phyloP scores from a whole-genome alignment of 2,329 filamentous ascomycete genomes.

The Ophiosphaerella herpotricha region DNA sequence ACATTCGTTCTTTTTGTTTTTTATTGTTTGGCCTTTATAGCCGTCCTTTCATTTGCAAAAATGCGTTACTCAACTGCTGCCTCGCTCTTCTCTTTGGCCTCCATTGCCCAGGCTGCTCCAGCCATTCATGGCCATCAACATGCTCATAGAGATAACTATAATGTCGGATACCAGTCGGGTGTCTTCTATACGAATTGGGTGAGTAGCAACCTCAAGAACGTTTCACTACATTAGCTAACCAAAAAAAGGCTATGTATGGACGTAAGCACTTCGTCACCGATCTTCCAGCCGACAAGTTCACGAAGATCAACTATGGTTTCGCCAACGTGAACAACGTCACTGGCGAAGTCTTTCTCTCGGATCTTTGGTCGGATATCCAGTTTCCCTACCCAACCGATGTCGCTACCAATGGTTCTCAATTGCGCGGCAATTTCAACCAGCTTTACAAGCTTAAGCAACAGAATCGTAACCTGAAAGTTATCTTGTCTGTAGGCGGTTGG shows the following conservation, averaged over 20 bases:
- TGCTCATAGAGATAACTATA: conserved; percentile 7
- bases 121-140: conserved; percentile 4
- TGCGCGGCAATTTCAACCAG: conserved; percentile 78
- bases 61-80: conserved; percentile 26
- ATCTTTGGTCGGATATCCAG: conserved; percentile 48
- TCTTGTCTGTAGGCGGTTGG: conserved; percentile 84
- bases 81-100: conserved; percentile 23
- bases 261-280: conserved; percentile 82
- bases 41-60: conserved; percentile 28
- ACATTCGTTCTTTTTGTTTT: conserved; percentile 10
- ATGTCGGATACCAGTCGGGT: conserved; percentile 63
- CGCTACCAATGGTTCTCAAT: conserved; percentile 68
- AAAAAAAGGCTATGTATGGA: conserved; percentile 74
- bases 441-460: conserved; percentile 76
- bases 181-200: conserved; percentile 74
- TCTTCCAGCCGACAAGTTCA: conserved; percentile 78
- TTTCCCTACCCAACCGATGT: conserved; percentile 71
- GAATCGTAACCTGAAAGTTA: conserved; percentile 74
- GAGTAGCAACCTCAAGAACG: not conserved
- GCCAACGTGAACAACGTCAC: conserved; percentile 79
- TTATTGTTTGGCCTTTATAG: conserved; percentile 12
- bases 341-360: conserved; percentile 64
- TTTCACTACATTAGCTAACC: not conserved
- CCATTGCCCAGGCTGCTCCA: conserved; percentile 21
- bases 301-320: conserved; percentile 88